Percentiles rank a stretch among this genome's conserved stretches.
phyloP scores from a whole-genome alignment of 352 stramenopile genomes.

The Globisporangium paroecandrum region DNA sequence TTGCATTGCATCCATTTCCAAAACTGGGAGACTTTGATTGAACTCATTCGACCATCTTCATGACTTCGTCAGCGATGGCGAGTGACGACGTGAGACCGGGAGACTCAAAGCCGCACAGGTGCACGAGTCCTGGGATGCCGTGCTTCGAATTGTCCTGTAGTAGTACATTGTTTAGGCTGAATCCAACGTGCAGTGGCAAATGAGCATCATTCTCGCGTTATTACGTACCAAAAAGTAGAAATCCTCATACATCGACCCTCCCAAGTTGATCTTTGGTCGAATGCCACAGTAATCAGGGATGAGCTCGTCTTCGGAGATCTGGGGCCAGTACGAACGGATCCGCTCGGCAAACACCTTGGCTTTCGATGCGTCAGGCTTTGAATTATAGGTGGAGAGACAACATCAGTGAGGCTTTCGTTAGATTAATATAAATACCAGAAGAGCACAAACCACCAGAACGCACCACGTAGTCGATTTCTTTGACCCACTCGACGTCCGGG shows the following conservation, averaged over 20 bases:
- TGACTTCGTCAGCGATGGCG: conserved; percentile 76
- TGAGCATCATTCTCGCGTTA: too few species aligned
- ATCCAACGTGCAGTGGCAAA: not conserved
- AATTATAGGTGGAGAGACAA: not conserved
- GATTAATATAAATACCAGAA: not conserved
- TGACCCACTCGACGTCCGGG: conserved; percentile 95
- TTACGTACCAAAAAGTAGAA: conserved; percentile 86
- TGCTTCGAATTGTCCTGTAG: conserved; percentile 57
- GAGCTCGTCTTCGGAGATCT: conserved; percentile 71
- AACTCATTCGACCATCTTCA: conserved; percentile 33
- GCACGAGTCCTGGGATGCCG: conserved; percentile 81
- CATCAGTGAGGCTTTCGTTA: not conserved
- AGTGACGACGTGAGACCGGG: conserved; percentile 91
- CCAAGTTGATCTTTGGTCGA: conserved; percentile 90
- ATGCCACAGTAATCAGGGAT: conserved; percentile 95
- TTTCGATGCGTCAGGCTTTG: conserved; percentile 54
- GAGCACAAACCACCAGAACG: not conserved
- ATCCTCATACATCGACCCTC: conserved; percentile 64
- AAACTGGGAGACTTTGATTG: not conserved
- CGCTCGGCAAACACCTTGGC: conserved; percentile 50
- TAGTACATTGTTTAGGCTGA: not conserved
- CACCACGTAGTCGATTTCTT: conserved; percentile 84
- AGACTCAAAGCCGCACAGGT: conserved; percentile 96
- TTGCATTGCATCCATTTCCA: not conserved
- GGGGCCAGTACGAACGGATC: conserved; percentile 93